Conservation (phyloP, 2,329 filamentous ascomycete genomes). For the Arthrinium puccinioides region DNA sequence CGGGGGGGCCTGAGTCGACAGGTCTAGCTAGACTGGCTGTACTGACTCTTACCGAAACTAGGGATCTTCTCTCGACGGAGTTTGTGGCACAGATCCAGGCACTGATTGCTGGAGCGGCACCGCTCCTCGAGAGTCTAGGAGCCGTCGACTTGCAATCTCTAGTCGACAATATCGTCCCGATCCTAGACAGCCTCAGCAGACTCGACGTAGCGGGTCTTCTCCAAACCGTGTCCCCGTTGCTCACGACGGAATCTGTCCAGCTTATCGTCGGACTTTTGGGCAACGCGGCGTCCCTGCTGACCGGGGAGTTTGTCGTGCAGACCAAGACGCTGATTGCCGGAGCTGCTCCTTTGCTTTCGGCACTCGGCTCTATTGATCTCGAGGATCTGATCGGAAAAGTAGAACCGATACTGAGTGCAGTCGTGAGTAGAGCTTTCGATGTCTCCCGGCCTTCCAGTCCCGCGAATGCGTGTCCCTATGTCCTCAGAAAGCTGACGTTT, state of each 20-base stretch:
- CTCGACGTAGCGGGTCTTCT: conserved; percentile 21
- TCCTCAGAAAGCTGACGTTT: too few species aligned
- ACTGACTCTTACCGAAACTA: too few species aligned
- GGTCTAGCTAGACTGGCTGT: too few species aligned
- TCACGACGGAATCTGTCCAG: conserved; percentile 22
- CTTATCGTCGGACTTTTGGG: conserved; percentile 19
- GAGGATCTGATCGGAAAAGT: conserved; percentile 18
- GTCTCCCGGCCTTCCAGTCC: too few species aligned
- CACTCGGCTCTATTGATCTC: conserved; percentile 17
- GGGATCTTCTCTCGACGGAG: conserved; percentile 13
- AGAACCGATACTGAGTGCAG: conserved; percentile 1
- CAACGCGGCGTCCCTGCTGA: conserved; percentile 21
- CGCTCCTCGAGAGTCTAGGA: conserved; percentile 22
- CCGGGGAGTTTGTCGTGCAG: conserved; percentile 15
- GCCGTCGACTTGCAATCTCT: conserved; percentile 17
- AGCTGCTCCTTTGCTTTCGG: conserved; percentile 17
- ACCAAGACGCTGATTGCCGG: conserved; percentile 18
- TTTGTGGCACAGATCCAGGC: conserved; percentile 11
- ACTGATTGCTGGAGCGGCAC: conserved; percentile 14
- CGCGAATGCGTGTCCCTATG: too few species aligned
- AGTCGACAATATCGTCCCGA: conserved; percentile 8
- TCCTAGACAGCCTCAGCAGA: conserved; percentile 15
- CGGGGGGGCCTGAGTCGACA: too few species aligned
- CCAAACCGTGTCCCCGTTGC: conserved; percentile 25
- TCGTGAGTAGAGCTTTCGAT: too few species aligned